Evolutionary conservation across 2,329 filamentous ascomycete genomes (phyloP), one percentile per base, ranked within the genome.

Genomic region (Xylariaceae sp.): DNA sequence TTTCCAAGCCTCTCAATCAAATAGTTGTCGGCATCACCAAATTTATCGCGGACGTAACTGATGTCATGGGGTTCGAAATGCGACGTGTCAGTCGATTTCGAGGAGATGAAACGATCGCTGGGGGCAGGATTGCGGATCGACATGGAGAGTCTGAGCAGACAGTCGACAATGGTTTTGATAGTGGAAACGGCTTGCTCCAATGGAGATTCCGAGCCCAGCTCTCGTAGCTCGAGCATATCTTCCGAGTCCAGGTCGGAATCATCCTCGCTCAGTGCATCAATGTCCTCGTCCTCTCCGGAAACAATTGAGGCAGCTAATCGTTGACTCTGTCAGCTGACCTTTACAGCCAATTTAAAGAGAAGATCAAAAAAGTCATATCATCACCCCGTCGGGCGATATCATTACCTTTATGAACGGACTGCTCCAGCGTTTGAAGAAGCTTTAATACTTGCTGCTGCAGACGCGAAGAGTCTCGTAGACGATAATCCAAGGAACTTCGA

Each of bases 81-180:
- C 1, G 54, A 59, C 0, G 57, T 40, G 5, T 68, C 59, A 6
- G 56, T 55, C 2, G 47, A 17, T 1, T 44, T 42, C 0, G 55
- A 55, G 0, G 47, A 51, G 0, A 58, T 52, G 17, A 68, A 60
- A 1, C 60, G 60, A 38, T 73, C 69, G 19, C 71, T 65, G 0
- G 64, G 62, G 2, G 67, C 62, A 14, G 69, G 69, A 5, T 67
- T 65, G 0, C 62, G 62, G 5, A 73, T 70, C 0, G 67, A 53
- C n/a, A 70, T 61, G 2, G 67, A 68, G 1, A 73, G 58, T 2
- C 69, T 57, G 6, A 68, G 58, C 1, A 74, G 59, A 19, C 64
- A 63, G 17, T 62, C 59, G 2, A 70, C 59, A 0, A 59, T 55
- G 1, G 68, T 63, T 0, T n/a, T 12, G 1, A 66, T 39, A 14